A percentile compares a stretch with the other conserved stretches of the same genome.
Conservation (phyloP, 1,284 basidiomycete genomes). For the Cutaneotrichosporon sp. region DNA sequence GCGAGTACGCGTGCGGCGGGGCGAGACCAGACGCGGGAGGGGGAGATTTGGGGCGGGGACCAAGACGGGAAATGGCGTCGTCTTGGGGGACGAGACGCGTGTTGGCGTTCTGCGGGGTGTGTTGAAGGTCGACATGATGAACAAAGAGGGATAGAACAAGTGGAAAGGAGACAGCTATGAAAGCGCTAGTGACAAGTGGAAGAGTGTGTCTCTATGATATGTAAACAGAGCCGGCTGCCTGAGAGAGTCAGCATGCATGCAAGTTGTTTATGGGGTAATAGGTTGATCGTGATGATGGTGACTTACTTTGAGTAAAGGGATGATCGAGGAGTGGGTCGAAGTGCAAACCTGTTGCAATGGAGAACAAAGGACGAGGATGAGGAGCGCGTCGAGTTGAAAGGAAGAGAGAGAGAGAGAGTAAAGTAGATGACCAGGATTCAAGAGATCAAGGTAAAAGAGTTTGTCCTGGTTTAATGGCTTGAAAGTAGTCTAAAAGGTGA, state of each 20-base stretch:
- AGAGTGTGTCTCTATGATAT: background rate
- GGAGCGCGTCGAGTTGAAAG: background rate
- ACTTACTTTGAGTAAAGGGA: background rate
- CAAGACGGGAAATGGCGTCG: slow-evolving; percentile 1
- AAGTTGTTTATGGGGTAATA: background rate
- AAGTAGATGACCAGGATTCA: background rate
- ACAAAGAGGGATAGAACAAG: too few species aligned
- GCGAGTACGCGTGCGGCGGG: slow-evolving; percentile 31
- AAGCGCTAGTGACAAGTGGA: too few species aligned
- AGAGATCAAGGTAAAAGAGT: too few species aligned
- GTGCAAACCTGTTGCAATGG: slow-evolving; percentile 1
- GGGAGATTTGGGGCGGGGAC: slow-evolving; percentile 4
- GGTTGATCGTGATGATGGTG: background rate
- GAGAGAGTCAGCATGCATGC: background rate
- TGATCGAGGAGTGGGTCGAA: too few species aligned
- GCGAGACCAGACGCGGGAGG: slow-evolving; percentile 8
- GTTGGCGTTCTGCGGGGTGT: background rate
- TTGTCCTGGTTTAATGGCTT: too few species aligned
- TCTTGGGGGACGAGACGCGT: slow-evolving; percentile 10
- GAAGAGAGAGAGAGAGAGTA: background rate
- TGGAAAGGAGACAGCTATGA: background rate
- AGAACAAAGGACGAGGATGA: background rate
- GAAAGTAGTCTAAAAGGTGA: background rate
- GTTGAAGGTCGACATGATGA: background rate
- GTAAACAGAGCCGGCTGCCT: background rate